phyloP scores from a whole-genome alignment of 2,329 filamentous ascomycete species.

The Penicillium crustosum region DNA sequence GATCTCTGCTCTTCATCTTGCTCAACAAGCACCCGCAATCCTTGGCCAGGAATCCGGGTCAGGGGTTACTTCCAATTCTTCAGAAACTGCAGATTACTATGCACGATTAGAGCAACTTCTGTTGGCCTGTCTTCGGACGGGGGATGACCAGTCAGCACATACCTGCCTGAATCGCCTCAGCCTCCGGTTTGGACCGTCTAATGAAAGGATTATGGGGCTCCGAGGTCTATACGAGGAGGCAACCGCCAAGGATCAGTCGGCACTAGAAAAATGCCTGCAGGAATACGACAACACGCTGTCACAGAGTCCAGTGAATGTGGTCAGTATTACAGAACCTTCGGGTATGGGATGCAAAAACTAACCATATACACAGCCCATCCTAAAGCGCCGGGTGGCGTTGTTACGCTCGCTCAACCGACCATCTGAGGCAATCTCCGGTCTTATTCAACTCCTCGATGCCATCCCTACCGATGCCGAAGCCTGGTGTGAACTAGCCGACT shows the following conservation, averaged over 20 bases:
- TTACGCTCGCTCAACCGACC: constrained; percentile 70
- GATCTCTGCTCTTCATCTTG: constrained; percentile 46
- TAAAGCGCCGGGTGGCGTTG: constrained; percentile 80
- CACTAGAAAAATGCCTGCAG: constrained; percentile 68
- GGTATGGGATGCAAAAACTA: constrained; percentile 25
- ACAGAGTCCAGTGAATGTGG: constrained; percentile 76
- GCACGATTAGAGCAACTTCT: constrained; percentile 82
- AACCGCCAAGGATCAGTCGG: constrained; percentile 63
- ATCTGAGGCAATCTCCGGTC: constrained; percentile 69
- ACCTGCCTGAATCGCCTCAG: constrained; percentile 73
- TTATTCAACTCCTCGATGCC: constrained; percentile 75
- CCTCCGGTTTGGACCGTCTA: constrained; percentile 75
- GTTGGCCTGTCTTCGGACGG: constrained; percentile 77
- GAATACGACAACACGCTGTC: constrained; percentile 75
- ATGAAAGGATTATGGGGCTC: constrained; percentile 83
- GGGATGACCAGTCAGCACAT: constrained; percentile 75
- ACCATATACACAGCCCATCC: constrained; percentile 62
- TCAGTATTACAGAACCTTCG: constrained; percentile 47
- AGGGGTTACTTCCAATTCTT: constrained; percentile 49
- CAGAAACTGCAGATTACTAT: constrained; percentile 80
- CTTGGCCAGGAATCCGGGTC: constrained; percentile 50
- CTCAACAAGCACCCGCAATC: constrained; percentile 45
- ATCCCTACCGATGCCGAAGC: constrained; percentile 88
- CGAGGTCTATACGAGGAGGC: constrained; percentile 83
- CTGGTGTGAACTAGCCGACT: constrained; percentile 86